phyloP scores from a whole-genome alignment of 2,329 filamentous ascomycete genomes.

The Aspergillus candidus region DNA sequence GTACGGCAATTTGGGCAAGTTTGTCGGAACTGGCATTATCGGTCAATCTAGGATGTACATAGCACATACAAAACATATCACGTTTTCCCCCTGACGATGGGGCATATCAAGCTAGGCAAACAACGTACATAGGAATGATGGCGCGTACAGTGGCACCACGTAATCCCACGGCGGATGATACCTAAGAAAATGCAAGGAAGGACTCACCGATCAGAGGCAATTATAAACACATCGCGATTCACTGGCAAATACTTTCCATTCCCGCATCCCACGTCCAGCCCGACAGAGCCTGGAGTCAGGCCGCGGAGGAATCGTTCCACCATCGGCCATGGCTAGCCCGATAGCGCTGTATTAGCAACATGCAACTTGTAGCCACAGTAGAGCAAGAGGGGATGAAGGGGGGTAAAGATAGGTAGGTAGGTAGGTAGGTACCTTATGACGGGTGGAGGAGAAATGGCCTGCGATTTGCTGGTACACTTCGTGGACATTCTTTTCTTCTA shows the following conservation, averaged over 20 bases:
- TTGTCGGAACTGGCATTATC: slow-evolving; percentile 48
- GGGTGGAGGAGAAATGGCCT: slow-evolving; percentile 44
- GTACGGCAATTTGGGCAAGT: slow-evolving; percentile 52
- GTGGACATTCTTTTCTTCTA: slow-evolving; percentile 80
- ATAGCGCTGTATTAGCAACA: not conserved
- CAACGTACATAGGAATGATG: slow-evolving; percentile 8
- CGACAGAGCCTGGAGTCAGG: slow-evolving; percentile 64
- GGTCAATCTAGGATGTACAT: slow-evolving; percentile 5
- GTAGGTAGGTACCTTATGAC: slow-evolving; percentile 53
- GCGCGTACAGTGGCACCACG: slow-evolving; percentile 9
- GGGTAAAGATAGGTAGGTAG: slow-evolving; percentile 12
- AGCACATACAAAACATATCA: not conserved
- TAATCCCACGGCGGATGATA: slow-evolving; percentile 4
- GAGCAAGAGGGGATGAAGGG: not conserved
- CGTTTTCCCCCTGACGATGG: slow-evolving; percentile 2
- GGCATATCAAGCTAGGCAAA: slow-evolving; percentile 9
- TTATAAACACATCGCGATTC: slow-evolving; percentile 68
- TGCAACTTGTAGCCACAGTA: not conserved
- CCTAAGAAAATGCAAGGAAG: slow-evolving; percentile 24
- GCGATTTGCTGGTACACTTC: slow-evolving; percentile 66
- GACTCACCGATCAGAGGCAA: slow-evolving; percentile 75
- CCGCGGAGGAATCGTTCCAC: slow-evolving; percentile 69
- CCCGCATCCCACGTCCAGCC: slow-evolving; percentile 88
- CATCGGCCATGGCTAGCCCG: slow-evolving; percentile 74
- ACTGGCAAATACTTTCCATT: slow-evolving; percentile 93